Evolutionary conservation across 169 alveolate species (phyloP).

Genomic region (Plasmodium gaboni): DNA sequence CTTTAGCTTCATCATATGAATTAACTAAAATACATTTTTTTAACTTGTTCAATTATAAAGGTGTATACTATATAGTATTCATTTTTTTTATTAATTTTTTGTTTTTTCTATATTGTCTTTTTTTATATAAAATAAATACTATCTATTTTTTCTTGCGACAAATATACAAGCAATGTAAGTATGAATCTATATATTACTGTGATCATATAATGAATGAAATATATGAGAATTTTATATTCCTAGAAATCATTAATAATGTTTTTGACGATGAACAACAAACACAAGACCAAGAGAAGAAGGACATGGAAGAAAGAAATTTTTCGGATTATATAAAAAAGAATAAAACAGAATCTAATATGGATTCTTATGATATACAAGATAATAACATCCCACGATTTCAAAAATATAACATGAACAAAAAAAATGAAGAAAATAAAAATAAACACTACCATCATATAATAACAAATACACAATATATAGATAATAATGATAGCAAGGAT

Average conservation of each 20-base stretch:
- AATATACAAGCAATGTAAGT: conserved; percentile 60
- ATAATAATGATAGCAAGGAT: too few relatives aligned
- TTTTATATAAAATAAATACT: conserved; percentile 44
- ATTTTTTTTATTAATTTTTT: conserved; percentile 44
- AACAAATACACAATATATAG: too few relatives aligned
- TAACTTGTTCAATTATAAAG: conserved; percentile 50
- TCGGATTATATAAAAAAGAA: too few relatives aligned
- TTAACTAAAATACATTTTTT: conserved; percentile 47
- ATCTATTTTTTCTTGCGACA: conserved; percentile 52
- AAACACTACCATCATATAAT: too few relatives aligned
- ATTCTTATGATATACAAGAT: too few relatives aligned
- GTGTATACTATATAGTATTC: conserved; percentile 55
- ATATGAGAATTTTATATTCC: conserved; percentile 51
- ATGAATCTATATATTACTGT: conserved; percentile 68
- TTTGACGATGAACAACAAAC: neutral
- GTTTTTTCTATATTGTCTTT: conserved; percentile 40
- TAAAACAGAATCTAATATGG: too few relatives aligned
- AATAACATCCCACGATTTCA: too few relatives aligned
- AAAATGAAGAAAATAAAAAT: too few relatives aligned
- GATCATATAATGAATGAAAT: conserved; percentile 71
- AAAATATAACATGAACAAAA: too few relatives aligned
- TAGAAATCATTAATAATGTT: conserved; percentile 21
- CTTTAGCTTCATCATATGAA: conserved; percentile 67
- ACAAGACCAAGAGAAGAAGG: too few relatives aligned
- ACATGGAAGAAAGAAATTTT: too few relatives aligned